phyloP scores from a whole-genome alignment of 768 basidiomycete species.

The Mycena leptocephala region DNA sequence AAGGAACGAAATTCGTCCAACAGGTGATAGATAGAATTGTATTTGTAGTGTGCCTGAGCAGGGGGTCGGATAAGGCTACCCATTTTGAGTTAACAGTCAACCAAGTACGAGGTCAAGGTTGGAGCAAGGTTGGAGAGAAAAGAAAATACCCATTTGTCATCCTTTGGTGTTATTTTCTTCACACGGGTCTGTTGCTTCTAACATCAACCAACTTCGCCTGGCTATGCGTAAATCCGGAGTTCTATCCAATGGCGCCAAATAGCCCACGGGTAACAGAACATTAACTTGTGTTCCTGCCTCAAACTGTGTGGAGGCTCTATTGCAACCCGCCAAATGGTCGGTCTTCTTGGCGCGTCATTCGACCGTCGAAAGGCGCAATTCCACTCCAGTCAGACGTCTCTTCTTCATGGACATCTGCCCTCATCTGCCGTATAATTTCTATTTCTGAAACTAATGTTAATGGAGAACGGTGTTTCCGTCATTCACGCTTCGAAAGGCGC shows the following conservation, averaged over 20 bases:
- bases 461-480: neutral
- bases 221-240: neutral
- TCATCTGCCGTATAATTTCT: neutral
- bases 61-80: neutral
- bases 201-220: neutral
- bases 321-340: neutral
- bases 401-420: neutral
- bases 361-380: conserved; percentile 9
- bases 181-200: neutral
- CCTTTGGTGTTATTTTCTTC: neutral
- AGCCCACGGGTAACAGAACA: no score
- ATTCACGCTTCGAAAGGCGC: conserved; percentile 24
- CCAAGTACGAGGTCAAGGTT: no score
- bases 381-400: neutral
- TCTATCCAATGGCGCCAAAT: no score
- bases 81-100: neutral
- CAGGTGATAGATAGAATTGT: neutral
- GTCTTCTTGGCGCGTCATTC: conserved; percentile 1
- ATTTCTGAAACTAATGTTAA: neutral
- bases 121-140: no score
- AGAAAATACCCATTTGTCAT: neutral
- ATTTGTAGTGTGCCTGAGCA: neutral
- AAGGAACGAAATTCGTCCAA: neutral
- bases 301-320: no score
- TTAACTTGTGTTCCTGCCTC: neutral